These are phyloP conservation scores for Podospora comata DNA, from an alignment of 495 filamentous ascomycete species.

Conservation along the genomic window DNA sequence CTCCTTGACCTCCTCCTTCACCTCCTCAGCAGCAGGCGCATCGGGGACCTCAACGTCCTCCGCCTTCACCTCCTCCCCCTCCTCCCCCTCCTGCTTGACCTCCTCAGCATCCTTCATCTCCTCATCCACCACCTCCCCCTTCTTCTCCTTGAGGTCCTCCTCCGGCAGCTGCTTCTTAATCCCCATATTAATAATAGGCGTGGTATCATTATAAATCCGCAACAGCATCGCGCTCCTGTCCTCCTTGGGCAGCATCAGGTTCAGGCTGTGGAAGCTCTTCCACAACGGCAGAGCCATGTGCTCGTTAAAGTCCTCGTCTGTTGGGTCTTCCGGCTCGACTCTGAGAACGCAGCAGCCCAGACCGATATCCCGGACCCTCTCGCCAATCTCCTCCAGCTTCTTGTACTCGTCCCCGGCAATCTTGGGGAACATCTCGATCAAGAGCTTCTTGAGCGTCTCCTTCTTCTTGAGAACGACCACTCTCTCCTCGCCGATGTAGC, in stretches of 20 bases:
- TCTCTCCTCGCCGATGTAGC: slow-evolving; percentile 77
- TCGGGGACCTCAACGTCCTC: slow-evolving; percentile 12
- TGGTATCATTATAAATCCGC: slow-evolving; percentile 81
- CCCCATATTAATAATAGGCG: slow-evolving; percentile 61
- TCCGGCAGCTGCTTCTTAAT: slow-evolving; percentile 44
- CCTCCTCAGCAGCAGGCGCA: slow-evolving; percentile 16
- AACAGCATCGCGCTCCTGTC: slow-evolving; percentile 89
- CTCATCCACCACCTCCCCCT: slow-evolving; percentile 22
- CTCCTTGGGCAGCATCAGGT: slow-evolving; percentile 97
- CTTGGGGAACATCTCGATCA: slow-evolving; percentile 95
- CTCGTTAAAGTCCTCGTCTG: slow-evolving; percentile 70
- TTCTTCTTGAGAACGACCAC: slow-evolving; percentile 70
- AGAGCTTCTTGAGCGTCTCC: slow-evolving; percentile 70
- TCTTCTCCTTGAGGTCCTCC: slow-evolving; percentile 20
- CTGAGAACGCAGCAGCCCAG: slow-evolving; percentile 91
- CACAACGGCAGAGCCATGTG: slow-evolving; percentile 85
- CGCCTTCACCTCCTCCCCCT: slow-evolving; percentile 1
- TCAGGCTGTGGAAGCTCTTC: slow-evolving; percentile 80
- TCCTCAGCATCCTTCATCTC: slow-evolving; percentile 15
- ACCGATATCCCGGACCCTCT: slow-evolving; percentile 69
- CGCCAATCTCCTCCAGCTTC: slow-evolving; percentile 80
- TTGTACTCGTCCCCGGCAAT: slow-evolving; percentile 64
- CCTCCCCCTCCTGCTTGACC: slow-evolving; percentile 20
- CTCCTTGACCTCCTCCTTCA: slow-evolving; percentile 17
- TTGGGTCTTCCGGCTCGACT: slow-evolving; percentile 63